These are phyloP conservation scores for Flammula alnicola DNA, from an alignment of 1,284 basidiomycete species.

Conservation along the genomic window DNA sequence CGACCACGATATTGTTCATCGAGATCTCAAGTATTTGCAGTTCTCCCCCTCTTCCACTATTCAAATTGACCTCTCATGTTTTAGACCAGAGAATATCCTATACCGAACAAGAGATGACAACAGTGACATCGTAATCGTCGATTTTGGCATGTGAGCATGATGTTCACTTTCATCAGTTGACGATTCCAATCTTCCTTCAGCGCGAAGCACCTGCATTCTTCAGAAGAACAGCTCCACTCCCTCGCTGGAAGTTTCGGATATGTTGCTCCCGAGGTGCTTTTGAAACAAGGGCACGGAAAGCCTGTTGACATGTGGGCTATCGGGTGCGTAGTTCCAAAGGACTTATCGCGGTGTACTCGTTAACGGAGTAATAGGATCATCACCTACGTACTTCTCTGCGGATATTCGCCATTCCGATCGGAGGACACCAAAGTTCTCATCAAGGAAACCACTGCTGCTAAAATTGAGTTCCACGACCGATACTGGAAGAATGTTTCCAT, in stretches of 20 bases:
- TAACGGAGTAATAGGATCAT: slow-evolving; percentile 69
- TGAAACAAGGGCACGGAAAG: slow-evolving; percentile 85
- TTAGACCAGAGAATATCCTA: slow-evolving; percentile 91
- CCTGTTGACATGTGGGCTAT: slow-evolving; percentile 94
- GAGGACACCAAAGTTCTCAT: slow-evolving; percentile 80
- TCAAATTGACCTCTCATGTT: slow-evolving; percentile 5
- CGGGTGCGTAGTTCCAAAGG: slow-evolving; percentile 59
- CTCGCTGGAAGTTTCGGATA: slow-evolving; percentile 94
- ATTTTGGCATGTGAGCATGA: slow-evolving; percentile 90
- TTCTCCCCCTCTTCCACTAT: slow-evolving; percentile 2
- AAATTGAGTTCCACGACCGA: slow-evolving; percentile 88
- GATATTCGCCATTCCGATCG: slow-evolving; percentile 92
- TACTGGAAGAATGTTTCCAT: slow-evolving; percentile 92
- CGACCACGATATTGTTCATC: slow-evolving; percentile 88
- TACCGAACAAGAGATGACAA: slow-evolving; percentile 78
- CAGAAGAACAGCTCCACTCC: slow-evolving; percentile 79
- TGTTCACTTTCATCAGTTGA: neutral
- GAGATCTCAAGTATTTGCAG: slow-evolving; percentile 84
- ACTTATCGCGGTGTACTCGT: no score
- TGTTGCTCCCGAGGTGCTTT: slow-evolving; percentile 92
- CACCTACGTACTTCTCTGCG: slow-evolving; percentile 91
- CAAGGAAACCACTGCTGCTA: slow-evolving; percentile 82
- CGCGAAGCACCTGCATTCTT: slow-evolving; percentile 83
- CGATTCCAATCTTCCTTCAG: slow-evolving; percentile 40
- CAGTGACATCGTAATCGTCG: slow-evolving; percentile 89